These are phyloP conservation scores for Ogataea ganodermae DNA, from an alignment of 805 yeast species.

Conservation along the genomic window DNA sequence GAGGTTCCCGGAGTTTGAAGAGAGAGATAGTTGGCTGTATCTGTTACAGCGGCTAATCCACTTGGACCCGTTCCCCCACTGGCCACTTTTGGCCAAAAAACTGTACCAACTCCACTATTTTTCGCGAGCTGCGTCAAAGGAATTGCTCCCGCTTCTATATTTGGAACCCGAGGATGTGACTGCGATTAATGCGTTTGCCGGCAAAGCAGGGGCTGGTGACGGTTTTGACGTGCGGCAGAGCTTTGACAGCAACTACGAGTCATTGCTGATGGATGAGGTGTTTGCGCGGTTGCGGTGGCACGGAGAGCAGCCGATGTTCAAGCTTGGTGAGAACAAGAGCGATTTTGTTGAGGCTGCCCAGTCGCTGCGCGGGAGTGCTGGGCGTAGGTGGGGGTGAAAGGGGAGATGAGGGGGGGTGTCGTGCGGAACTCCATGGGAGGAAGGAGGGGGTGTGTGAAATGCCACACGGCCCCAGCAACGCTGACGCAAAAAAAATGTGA, in stretches of 20 bases:
- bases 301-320: constrained; percentile 12
- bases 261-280: constrained; percentile 14
- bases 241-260: constrained; percentile 16
- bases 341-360: constrained; percentile 16
- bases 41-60: constrained; percentile 5
- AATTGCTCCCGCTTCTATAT: neutral
- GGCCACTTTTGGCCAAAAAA: constrained; percentile 19
- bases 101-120: constrained; percentile 14
- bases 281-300: constrained; percentile 17
- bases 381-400: too few species aligned
- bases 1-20: constrained; percentile 12
- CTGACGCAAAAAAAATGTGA: neutral
- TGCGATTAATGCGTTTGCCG: constrained; percentile 6
- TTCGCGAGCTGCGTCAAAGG: neutral
- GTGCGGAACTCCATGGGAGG: neutral
- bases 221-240: constrained; percentile 17
- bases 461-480: too few species aligned
- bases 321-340: constrained; percentile 9
- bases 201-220: neutral
- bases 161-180: constrained; percentile 8
- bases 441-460: too few species aligned
- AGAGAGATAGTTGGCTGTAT: constrained; percentile 11
- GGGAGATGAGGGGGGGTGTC: too few species aligned
- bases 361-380: too few species aligned
- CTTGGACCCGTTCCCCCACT: constrained; percentile 7